These are phyloP conservation scores for Phytopythium helicoides DNA, from an alignment of 352 stramenopile genomes.

Conservation along the genomic window DNA sequence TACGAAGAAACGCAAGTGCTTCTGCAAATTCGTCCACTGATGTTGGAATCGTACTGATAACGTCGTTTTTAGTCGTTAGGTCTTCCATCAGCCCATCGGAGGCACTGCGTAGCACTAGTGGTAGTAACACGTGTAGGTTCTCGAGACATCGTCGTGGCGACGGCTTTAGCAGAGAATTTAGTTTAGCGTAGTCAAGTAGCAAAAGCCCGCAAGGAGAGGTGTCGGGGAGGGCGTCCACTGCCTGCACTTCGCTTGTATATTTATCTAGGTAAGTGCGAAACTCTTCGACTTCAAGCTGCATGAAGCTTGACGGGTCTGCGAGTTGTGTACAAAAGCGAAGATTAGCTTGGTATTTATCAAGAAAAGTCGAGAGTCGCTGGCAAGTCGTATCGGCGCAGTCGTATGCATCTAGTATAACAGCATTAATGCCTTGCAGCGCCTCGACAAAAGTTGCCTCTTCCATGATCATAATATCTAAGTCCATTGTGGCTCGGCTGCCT, in stretches of 20 bases:
- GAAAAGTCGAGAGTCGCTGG: conserved; percentile 60
- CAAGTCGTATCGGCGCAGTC: conserved; percentile 51
- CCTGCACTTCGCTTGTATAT: conserved; percentile 53
- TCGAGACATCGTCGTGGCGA: conserved; percentile 63
- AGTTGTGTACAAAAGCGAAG: conserved; percentile 44
- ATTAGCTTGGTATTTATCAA: conserved; percentile 78
- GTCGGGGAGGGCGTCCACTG: conserved; percentile 55
- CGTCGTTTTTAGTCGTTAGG: conserved; percentile 53
- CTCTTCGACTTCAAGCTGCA: conserved; percentile 46
- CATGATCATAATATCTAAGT: conserved; percentile 81
- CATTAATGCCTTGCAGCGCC: conserved; percentile 49
- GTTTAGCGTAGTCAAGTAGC: conserved; percentile 49
- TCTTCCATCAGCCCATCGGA: conserved; percentile 59
- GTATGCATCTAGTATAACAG: conserved; percentile 54
- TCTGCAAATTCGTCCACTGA: conserved; percentile 73
- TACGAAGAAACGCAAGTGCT: conserved; percentile 47
- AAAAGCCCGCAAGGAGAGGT: conserved; percentile 43
- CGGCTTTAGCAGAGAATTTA: conserved; percentile 65
- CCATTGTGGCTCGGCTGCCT: conserved; percentile 44
- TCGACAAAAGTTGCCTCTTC: conserved; percentile 61
- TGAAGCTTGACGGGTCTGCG: conserved; percentile 20
- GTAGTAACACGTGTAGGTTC: conserved; percentile 51
- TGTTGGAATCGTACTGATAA: conserved; percentile 65
- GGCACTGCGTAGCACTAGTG: conserved; percentile 53
- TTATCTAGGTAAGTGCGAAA: conserved; percentile 60